Conservation (phyloP, 2,329 filamentous ascomycete genomes). For the Pseudogymnoascus sp. region DNA sequence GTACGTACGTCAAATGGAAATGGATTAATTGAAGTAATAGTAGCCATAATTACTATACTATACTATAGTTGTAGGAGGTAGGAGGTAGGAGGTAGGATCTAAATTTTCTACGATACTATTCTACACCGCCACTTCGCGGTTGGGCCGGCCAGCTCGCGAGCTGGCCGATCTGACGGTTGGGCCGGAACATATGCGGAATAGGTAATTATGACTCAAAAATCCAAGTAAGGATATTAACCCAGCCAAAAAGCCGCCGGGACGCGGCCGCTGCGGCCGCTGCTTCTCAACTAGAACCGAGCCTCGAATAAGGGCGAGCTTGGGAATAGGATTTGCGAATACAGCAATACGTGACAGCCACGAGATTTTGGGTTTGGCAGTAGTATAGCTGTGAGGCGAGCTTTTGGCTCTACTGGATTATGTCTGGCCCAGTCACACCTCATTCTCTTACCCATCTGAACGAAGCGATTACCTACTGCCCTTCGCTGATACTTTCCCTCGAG, state of each 20-base stretch:
- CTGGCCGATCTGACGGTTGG: too few species aligned
- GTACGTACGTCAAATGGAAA: too few species aligned
- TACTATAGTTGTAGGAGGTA: too few species aligned
- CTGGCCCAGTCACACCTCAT: neutral
- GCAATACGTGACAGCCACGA: neutral
- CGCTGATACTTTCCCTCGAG: neutral
- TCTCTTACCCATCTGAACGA: neutral
- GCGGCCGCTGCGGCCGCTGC: neutral
- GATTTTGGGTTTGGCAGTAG: neutral
- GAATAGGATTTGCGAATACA: conserved; percentile 9
- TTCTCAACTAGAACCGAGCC: conserved; percentile 10
- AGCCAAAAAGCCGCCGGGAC: neutral
- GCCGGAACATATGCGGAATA: too few species aligned
- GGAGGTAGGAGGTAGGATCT: too few species aligned
- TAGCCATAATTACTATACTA: too few species aligned
- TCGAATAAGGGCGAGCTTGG: neutral
- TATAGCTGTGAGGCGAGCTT: neutral
- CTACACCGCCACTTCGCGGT: too few species aligned
- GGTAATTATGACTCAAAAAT: neutral
- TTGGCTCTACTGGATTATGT: neutral
- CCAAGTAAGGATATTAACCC: neutral
- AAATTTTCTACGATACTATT: too few species aligned
- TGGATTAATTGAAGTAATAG: too few species aligned
- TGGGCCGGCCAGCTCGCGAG: too few species aligned
- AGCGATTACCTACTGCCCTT: neutral